These are phyloP conservation scores for Angomonas deanei DNA, from an alignment of 208 protist genomes.

Conservation along the genomic window DNA sequence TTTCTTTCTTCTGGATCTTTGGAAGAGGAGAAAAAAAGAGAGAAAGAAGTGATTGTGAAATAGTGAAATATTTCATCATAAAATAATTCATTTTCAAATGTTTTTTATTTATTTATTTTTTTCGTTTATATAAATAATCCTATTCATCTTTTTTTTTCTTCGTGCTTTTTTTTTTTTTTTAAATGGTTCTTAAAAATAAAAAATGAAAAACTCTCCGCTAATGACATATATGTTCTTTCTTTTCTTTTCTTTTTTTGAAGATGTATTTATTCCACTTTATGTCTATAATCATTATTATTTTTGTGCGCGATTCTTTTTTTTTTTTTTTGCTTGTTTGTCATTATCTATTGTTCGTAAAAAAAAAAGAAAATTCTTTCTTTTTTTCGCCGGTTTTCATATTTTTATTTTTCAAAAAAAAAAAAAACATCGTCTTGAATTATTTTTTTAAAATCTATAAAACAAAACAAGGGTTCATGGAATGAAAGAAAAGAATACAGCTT, in stretches of 20 bases:
- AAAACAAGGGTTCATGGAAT: not conserved
- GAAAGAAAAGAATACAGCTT: constrained; percentile 9
- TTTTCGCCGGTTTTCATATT: not conserved
- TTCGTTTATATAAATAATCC: constrained; percentile 13
- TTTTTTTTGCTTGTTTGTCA: not conserved
- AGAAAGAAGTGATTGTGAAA: constrained; percentile 5
- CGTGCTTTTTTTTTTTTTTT: not conserved
- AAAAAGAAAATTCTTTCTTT: constrained; percentile 7
- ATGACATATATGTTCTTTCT: not conserved
- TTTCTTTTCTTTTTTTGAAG: no score
- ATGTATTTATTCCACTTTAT: no score
- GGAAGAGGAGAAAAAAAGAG: constrained; percentile 7
- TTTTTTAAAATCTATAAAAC: not conserved
- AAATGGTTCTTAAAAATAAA: constrained; percentile 5
- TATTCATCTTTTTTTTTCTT: constrained; percentile 8
- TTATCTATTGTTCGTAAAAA: constrained; percentile 4
- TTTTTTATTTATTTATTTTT: constrained; percentile 1
- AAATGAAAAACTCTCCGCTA: not conserved
- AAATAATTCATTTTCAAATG: not conserved
- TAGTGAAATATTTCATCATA: no score
- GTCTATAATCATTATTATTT: no score
- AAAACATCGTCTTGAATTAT: constrained; percentile 7
- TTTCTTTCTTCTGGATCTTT: no score
- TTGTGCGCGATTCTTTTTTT: no score
- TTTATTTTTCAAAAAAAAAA: not conserved